phyloP scores from a whole-genome alignment of 148 eudicot genomes.

The Pouteria glomerata region DNA sequence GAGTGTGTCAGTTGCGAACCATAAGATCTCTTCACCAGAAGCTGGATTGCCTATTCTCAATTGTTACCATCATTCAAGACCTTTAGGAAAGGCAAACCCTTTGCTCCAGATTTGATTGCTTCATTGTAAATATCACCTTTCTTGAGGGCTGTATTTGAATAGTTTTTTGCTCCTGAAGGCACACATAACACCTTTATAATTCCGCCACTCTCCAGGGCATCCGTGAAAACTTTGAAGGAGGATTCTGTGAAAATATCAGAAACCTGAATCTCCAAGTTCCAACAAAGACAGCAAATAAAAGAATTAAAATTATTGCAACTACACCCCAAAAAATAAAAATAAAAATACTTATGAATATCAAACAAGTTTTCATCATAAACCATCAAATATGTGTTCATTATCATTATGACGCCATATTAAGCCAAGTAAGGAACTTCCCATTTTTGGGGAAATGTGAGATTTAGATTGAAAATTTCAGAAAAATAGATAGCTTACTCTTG shows the following conservation, averaged over 20 bases:
- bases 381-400: neutral
- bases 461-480: neutral
- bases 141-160: conserved; percentile 85
- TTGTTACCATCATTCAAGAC: conserved; percentile 65
- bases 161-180: conserved; percentile 69
- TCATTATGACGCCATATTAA: neutral
- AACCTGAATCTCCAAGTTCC: conserved; percentile 47
- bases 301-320: too few relatives aligned
- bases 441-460: neutral
- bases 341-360: neutral
- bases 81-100: conserved; percentile 92
- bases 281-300: conserved; percentile 3
- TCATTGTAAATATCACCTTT: conserved; percentile 82
- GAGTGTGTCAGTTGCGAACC: neutral
- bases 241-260: conserved; percentile 62
- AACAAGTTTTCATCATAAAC: neutral
- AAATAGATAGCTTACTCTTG: neutral
- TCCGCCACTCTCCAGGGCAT: conserved; percentile 65
- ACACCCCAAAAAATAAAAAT: neutral
- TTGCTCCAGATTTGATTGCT: conserved; percentile 91
- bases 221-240: conserved; percentile 81
- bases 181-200: conserved; percentile 67
- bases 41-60: conserved; percentile 2
- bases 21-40: conserved; percentile 2
- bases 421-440: neutral